Percentiles rank a stretch among this genome's conserved stretches.
phyloP scores from a whole-genome alignment of 768 basidiomycete genomes.

The Leucocoprinus leucothites region DNA sequence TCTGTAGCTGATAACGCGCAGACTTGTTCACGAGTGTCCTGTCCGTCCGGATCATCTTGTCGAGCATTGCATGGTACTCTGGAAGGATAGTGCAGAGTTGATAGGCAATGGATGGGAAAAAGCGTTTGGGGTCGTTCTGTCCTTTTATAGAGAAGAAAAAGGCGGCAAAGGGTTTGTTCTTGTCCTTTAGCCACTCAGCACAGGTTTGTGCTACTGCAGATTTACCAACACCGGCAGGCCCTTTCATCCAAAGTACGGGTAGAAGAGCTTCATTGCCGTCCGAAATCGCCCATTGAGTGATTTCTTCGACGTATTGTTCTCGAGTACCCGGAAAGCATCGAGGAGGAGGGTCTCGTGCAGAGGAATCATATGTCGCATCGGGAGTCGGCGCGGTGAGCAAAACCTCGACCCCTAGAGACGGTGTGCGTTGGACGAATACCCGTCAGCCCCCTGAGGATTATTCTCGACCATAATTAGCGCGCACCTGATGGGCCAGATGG shows the following conservation, averaged over 20 bases:
- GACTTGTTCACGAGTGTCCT: neutral
- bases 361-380: too few relatives aligned
- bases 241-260: conserved; percentile 1
- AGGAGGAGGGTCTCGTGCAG: neutral
- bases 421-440: too few relatives aligned
- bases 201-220: conserved; percentile 7
- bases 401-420: too few relatives aligned
- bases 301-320: too few relatives aligned
- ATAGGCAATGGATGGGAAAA: conserved; percentile 5
- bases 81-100: conserved; percentile 1
- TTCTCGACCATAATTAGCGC: too few relatives aligned
- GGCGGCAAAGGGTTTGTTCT: neutral
- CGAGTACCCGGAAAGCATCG: neutral
- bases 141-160: conserved; percentile 5
- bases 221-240: conserved; percentile 1
- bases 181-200: neutral
- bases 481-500: too few relatives aligned
- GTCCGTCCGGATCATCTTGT: neutral
- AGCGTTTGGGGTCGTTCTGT: neutral
- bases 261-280: neutral
- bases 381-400: too few relatives aligned
- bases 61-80: neutral
- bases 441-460: too few relatives aligned
- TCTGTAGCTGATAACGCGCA: neutral
- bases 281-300: too few relatives aligned